Evolutionary conservation across 441 rosid genomes (phyloP).

Genomic region (Populus hybrid): DNA sequence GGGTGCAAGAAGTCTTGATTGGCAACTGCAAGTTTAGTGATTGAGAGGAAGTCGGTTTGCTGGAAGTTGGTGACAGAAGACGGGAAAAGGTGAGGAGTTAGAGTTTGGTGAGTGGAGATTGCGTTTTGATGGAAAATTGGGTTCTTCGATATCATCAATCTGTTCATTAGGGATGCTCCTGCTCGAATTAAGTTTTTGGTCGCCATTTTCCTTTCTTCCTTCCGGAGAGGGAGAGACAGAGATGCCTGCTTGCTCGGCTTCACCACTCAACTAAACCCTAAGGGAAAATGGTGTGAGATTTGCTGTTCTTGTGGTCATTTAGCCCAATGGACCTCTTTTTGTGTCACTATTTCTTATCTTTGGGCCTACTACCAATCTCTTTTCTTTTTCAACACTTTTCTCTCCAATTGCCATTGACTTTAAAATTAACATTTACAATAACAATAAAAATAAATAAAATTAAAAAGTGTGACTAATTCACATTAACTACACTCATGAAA

Average conservation of each 20-base stretch:
- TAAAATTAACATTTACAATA: no score
- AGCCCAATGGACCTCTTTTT: neutral
- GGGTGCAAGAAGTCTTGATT: conserved; percentile 53
- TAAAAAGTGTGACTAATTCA: no score
- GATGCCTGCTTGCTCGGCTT: neutral
- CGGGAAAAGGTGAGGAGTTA: conserved; percentile 59
- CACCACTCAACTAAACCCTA: conserved; percentile 17
- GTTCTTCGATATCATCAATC: conserved; percentile 31
- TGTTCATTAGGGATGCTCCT: conserved; percentile 65
- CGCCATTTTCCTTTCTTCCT: conserved; percentile 43
- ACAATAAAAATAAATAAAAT: no score
- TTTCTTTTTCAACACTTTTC: neutral
- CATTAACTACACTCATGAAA: no score
- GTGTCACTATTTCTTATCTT: neutral
- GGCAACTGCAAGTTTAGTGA: conserved; percentile 20
- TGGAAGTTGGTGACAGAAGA: conserved; percentile 56
- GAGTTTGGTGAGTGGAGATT: conserved; percentile 24
- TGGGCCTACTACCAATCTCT: neutral
- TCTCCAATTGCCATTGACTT: no score
- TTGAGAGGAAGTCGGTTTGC: conserved; percentile 32
- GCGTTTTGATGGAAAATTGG: conserved; percentile 29
- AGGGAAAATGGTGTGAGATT: neutral
- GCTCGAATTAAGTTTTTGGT: conserved; percentile 60
- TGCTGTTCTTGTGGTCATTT: neutral
- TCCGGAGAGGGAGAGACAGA: neutral